Conservation (phyloP, 1,284 basidiomycete genomes). For the Phylloporus sp. region DNA sequence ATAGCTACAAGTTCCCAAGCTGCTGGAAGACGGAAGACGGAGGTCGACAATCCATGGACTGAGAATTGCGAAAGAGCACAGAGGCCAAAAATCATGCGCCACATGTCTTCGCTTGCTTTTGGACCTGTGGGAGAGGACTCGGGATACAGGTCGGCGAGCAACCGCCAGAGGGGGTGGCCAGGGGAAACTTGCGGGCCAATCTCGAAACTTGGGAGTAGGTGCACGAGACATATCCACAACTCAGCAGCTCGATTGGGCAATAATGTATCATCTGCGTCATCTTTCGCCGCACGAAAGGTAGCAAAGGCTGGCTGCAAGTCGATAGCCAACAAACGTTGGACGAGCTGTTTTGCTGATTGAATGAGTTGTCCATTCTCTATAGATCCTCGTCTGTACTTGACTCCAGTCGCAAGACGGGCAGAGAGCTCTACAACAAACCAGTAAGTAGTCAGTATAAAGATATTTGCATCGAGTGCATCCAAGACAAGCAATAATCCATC, state of each 20-base stretch:
- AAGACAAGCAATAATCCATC: constrained; percentile 51
- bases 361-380: constrained; percentile 40
- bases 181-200: constrained; percentile 23
- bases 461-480: constrained; percentile 43
- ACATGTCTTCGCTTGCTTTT: constrained; percentile 73
- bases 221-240: constrained; percentile 81
- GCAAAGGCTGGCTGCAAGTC: constrained; percentile 62
- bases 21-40: constrained; percentile 57
- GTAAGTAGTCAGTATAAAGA: constrained; percentile 53
- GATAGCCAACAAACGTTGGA: constrained; percentile 60
- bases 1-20: constrained; percentile 73
- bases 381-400: constrained; percentile 35
- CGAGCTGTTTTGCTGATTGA: constrained; percentile 43
- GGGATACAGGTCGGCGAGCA: constrained; percentile 50
- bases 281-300: constrained; percentile 46
- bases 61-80: constrained; percentile 85
- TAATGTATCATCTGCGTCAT: constrained; percentile 44
- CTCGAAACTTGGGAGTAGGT: constrained; percentile 50
- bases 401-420: constrained; percentile 45
- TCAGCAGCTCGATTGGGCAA: constrained; percentile 57
- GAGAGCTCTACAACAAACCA: constrained; percentile 74
- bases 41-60: constrained; percentile 64
- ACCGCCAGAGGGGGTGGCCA: constrained; percentile 54
- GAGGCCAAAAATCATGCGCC: constrained; percentile 76
- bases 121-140: constrained; percentile 47